Percentiles rank a stretch among this genome's conserved stretches.
Conservation (phyloP, 2,329 filamentous ascomycete species). For the Colletotrichum musae region DNA sequence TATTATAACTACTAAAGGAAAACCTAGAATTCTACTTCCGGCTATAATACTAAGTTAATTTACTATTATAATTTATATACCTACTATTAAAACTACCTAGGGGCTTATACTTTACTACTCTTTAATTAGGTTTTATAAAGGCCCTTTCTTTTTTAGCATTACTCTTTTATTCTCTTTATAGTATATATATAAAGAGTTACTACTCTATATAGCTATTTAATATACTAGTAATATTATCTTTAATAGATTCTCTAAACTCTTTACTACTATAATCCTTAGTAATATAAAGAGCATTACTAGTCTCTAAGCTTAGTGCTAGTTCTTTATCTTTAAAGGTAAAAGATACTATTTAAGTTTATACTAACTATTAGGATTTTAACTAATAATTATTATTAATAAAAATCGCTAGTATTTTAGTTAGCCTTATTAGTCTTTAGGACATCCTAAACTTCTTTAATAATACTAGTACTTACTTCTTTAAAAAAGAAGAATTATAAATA, state of each 20-base stretch:
- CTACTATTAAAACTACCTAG: slow-evolving; percentile 50
- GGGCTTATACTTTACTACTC: slow-evolving; percentile 51
- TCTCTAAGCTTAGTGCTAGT: slow-evolving; percentile 58
- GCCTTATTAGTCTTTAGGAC: slow-evolving; percentile 50
- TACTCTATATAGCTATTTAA: slow-evolving; percentile 60
- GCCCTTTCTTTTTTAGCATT: slow-evolving; percentile 61
- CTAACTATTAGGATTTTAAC: not conserved
- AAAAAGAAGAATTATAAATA: slow-evolving; percentile 55
- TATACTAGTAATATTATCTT: slow-evolving; percentile 62
- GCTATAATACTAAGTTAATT: slow-evolving; percentile 58
- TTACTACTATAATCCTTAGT: slow-evolving; percentile 59
- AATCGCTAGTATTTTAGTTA: slow-evolving; percentile 50
- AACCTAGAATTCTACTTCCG: slow-evolving; percentile 53
- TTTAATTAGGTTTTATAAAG: slow-evolving; percentile 50
- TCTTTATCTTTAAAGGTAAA: slow-evolving; percentile 54
- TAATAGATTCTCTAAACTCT: slow-evolving; percentile 58
- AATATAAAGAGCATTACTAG: slow-evolving; percentile 56
- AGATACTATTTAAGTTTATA: too few species aligned
- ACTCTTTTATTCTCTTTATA: slow-evolving; percentile 62
- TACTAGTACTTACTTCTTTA: slow-evolving; percentile 50
- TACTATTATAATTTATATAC: slow-evolving; percentile 60
- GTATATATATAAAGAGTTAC: slow-evolving; percentile 61
- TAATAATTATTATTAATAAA: slow-evolving; percentile 40
- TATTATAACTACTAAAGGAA: slow-evolving; percentile 58
- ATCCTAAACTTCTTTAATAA: slow-evolving; percentile 55